Evolutionary conservation across 805 yeast genomes (phyloP).

Genomic region (Candida sonorensis): DNA sequence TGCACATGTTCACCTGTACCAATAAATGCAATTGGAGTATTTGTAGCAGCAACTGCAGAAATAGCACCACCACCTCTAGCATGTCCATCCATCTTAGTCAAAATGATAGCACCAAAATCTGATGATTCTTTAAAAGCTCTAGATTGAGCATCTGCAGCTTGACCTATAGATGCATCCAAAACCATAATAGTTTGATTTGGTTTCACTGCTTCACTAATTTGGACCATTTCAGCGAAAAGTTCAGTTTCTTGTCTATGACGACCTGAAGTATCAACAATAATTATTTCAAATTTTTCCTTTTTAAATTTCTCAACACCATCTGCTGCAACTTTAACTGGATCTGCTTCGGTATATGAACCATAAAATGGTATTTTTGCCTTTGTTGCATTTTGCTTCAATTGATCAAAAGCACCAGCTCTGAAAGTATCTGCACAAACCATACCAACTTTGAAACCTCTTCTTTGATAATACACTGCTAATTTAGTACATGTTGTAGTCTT

Average conservation of each 20-base stretch:
- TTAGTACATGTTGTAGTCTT: constrained; percentile 97
- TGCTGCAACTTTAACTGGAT: constrained; percentile 85
- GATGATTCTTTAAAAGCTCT: constrained; percentile 89
- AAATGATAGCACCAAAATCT: constrained; percentile 88
- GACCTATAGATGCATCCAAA: constrained; percentile 95
- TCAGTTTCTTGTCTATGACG: constrained; percentile 94
- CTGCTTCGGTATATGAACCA: constrained; percentile 93
- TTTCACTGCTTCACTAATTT: constrained; percentile 76
- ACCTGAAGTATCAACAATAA: constrained; percentile 96
- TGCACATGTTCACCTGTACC: constrained; percentile 98
- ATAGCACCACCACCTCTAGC: constrained; percentile 99
- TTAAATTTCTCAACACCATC: constrained; percentile 92
- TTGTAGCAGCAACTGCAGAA: constrained; percentile 95
- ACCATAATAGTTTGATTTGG: constrained; percentile 99
- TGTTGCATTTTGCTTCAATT: constrained; percentile 93
- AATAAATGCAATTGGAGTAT: constrained; percentile 89
- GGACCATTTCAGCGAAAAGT: constrained; percentile 89
- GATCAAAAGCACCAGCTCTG: constrained; percentile 99
- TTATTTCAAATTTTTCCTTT: constrained; percentile 84
- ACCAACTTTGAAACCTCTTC: constrained; percentile 91
- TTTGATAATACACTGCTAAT: constrained; percentile 87
- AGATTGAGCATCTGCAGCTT: constrained; percentile 95
- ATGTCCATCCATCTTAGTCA: constrained; percentile 97
- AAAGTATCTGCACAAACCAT: constrained; percentile 98
- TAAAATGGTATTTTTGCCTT: constrained; percentile 90